phyloP scores from a whole-genome alignment of 495 filamentous ascomycete genomes.

The Neurospora tetraspora region DNA sequence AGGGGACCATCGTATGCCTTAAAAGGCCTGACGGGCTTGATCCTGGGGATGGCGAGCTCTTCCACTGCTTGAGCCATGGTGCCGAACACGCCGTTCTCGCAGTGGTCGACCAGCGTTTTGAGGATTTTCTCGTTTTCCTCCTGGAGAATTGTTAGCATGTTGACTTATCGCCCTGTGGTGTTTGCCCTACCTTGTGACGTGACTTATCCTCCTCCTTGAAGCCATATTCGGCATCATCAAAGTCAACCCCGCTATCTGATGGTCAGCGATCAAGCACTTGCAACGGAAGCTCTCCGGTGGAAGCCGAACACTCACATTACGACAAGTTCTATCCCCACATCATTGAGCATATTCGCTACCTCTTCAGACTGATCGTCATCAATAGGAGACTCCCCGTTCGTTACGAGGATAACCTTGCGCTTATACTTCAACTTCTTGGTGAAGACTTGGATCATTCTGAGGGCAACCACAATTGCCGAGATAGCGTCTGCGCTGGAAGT shows the following conservation, averaged over 20 bases:
- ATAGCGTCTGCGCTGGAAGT: conserved; percentile 60
- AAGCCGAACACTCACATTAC: conserved; percentile 52
- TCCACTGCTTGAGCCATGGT: conserved; percentile 78
- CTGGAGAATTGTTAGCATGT: background rate
- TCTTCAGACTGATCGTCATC: conserved; percentile 55
- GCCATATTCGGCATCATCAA: conserved; percentile 85
- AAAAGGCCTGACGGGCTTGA: conserved; percentile 63
- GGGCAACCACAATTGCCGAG: conserved; percentile 74
- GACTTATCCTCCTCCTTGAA: conserved; percentile 90
- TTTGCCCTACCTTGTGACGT: conserved; percentile 44
- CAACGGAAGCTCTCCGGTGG: background rate
- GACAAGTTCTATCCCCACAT: conserved; percentile 64
- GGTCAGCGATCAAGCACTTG: background rate
- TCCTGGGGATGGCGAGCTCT: conserved; percentile 55
- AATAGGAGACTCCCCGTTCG: conserved; percentile 63
- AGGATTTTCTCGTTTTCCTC: conserved; percentile 57
- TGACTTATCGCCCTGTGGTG: background rate
- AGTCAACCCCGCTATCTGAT: conserved; percentile 67
- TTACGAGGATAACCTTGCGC: conserved; percentile 73
- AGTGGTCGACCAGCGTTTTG: conserved; percentile 48
- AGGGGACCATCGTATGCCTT: conserved; percentile 71
- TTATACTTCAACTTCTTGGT: conserved; percentile 88
- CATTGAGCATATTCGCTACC: conserved; percentile 61
- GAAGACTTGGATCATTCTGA: conserved; percentile 71
- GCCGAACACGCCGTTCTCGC: conserved; percentile 58